Evolutionary conservation across 2,329 filamentous ascomycete genomes (phyloP).

Genomic region (Fusarium ambrosium): DNA sequence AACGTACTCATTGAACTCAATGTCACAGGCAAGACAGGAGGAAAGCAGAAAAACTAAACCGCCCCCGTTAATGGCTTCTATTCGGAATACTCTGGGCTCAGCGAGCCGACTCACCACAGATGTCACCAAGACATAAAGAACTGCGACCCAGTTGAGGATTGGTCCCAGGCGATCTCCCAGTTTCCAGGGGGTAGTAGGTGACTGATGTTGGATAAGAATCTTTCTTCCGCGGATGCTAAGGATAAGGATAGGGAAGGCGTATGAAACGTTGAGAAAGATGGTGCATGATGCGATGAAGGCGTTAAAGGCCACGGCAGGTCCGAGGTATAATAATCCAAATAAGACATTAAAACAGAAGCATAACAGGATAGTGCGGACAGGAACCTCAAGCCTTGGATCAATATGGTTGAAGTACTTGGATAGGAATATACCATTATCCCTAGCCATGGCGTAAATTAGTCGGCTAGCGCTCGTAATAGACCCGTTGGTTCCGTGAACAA

Average conservation of each 20-base stretch:
- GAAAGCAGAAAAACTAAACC: conserved; percentile 43
- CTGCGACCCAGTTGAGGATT: conserved; percentile 50
- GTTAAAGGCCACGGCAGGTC: conserved; percentile 57
- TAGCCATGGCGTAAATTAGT: conserved; percentile 62
- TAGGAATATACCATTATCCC: conserved; percentile 53
- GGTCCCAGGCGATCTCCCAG: conserved; percentile 48
- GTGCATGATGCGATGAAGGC: conserved; percentile 61
- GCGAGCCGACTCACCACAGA: conserved; percentile 48
- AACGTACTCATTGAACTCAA: conserved; percentile 40
- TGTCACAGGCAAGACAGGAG: conserved; percentile 39
- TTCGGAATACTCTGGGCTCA: fast-evolving
- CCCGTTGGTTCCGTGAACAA: conserved; percentile 60
- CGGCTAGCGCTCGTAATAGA: conserved; percentile 59
- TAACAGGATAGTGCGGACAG: conserved; percentile 56
- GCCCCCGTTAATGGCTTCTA: not conserved
- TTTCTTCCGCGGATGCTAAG: conserved; percentile 54
- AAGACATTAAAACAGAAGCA: conserved; percentile 59
- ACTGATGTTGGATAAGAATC: conserved; percentile 47
- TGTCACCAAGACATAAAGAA: conserved; percentile 55
- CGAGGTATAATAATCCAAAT: conserved; percentile 61
- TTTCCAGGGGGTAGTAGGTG: conserved; percentile 45
- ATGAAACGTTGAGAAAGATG: conserved; percentile 61
- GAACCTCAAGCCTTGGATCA: conserved; percentile 56
- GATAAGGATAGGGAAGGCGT: conserved; percentile 57
- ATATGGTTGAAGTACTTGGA: conserved; percentile 51